Percentiles rank a stretch among this genome's conserved stretches.
These are phyloP conservation scores for Venturia aucupariae DNA, from an alignment of 2,329 filamentous ascomycete species.

Conservation along the genomic window DNA sequence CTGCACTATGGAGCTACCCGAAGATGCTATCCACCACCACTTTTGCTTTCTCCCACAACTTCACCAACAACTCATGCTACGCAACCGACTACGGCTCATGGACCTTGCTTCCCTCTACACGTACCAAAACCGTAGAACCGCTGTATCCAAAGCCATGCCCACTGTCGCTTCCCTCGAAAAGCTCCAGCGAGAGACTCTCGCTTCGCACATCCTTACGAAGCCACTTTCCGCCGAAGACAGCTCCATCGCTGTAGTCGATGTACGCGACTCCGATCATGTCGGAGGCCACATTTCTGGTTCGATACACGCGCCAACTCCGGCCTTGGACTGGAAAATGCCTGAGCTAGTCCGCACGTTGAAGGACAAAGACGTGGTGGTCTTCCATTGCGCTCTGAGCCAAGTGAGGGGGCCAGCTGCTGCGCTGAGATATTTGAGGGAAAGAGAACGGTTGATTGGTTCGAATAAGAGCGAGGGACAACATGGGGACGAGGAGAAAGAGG, in stretches of 20 bases:
- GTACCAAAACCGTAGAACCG: neutral
- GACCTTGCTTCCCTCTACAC: slow-evolving; percentile 2
- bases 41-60: neutral
- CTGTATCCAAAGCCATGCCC: slow-evolving; percentile 19
- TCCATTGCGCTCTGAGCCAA: slow-evolving; percentile 90
- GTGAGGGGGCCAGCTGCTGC: slow-evolving; percentile 82
- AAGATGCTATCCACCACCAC: neutral
- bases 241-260: slow-evolving; percentile 68
- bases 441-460: slow-evolving; percentile 42
- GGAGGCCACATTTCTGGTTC: slow-evolving; percentile 80
- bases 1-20: slow-evolving; percentile 2
- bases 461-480: slow-evolving; percentile 15
- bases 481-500: slow-evolving; percentile 18
- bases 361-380: slow-evolving; percentile 75
- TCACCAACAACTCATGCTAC: neutral
- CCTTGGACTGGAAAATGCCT: slow-evolving; percentile 67
- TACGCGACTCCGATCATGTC: slow-evolving; percentile 81
- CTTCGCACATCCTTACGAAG: slow-evolving; percentile 45
- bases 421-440: slow-evolving; percentile 65
- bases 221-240: neutral
- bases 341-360: slow-evolving; percentile 71
- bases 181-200: slow-evolving; percentile 61
- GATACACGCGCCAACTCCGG: slow-evolving; percentile 62
- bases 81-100: neutral
- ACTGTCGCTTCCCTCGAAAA: slow-evolving; percentile 55